A percentile compares a stretch with the other conserved stretches of the same genome.
phyloP scores from a whole-genome alignment of 371 early-diverging fungal genomes.

The Saksenaea oblongispora region DNA sequence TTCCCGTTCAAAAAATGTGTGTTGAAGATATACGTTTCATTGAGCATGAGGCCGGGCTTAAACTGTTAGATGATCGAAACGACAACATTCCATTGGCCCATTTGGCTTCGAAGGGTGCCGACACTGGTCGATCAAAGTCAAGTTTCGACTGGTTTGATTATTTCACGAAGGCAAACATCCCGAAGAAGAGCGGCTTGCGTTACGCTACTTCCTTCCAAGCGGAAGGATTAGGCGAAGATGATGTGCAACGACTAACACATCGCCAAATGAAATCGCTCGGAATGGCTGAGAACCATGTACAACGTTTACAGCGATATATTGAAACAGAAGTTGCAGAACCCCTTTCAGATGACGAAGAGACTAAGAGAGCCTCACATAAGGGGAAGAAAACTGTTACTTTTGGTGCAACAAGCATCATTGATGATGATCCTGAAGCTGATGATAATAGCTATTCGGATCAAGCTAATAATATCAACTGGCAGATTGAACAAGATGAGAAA shows the following conservation, averaged over 20 bases:
- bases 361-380: constrained; percentile 14
- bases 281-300: constrained; percentile 81
- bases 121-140: constrained; percentile 13
- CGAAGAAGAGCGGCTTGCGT: constrained; percentile 67
- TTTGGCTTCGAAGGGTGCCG: constrained; percentile 21
- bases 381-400: constrained; percentile 45
- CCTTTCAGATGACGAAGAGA: constrained; percentile 41
- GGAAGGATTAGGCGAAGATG: constrained; percentile 71
- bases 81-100: constrained; percentile 56
- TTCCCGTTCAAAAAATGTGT: constrained; percentile 87
- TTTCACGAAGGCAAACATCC: constrained; percentile 76
- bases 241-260: constrained; percentile 72
- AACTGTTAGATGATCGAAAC: constrained; percentile 43
- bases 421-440: constrained; percentile 30
- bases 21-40: constrained; percentile 74
- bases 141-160: constrained; percentile 91
- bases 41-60: constrained; percentile 54
- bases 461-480: constrained; percentile 27
- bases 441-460: not conserved
- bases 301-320: constrained; percentile 69
- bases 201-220: constrained; percentile 83
- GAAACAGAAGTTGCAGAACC: constrained; percentile 41
- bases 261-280: constrained; percentile 75
- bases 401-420: constrained; percentile 45
- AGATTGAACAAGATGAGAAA: constrained; percentile 69